Evolutionary conservation across 169 alveolate genomes (phyloP), one percentile per base, ranked within the genome.

Genomic region (Eimeria brunetti): DNA sequence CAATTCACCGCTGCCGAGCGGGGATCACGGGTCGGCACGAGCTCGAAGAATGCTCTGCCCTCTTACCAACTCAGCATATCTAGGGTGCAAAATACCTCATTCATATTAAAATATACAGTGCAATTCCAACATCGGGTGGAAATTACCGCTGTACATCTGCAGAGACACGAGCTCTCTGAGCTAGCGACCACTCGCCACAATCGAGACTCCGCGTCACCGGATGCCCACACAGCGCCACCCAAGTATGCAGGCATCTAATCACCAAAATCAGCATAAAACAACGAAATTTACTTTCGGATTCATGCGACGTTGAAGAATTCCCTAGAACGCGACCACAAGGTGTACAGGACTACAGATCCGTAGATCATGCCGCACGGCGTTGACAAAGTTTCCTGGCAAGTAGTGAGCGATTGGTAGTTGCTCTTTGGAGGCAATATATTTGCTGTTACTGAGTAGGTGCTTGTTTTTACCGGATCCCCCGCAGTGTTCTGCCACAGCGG

Each of bases 1-100:
- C 93, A 73, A 18, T 81, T 64, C 84, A 51, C 53, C 93, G 93
- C 93, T 62, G 93, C 93, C 81, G 93, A 86, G 78, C 93, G 75
- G 38, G 90, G 78, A 84, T 38, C 91, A 84, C 56, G 27, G 71
- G 58, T 64, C 71, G 93, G 51, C 83, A 38, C 24, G 58, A 75
- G 36, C 69, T 62, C 56, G 67, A 51, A n/a, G 41, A 64, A 84
- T 6, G 93, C 56, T 64, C 38, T 4, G 62, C 93, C 44, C 27
- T 86, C 44, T 14, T 86, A 41, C 46, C 67, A 46, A 12, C 41
- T 14, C 20, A 46, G 46, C 64, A 36, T 3, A 64, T 75, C n/a
- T n/a, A 44, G 8, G 53, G 24, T 64, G 20, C 51, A 60, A 62
- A 64, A 86, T 41, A 44, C 60, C 81, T 86, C 49, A 44, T 64